Evolutionary conservation across 2,329 filamentous ascomycete genomes (phyloP).

Genomic region (Canariomyces notabilis): DNA sequence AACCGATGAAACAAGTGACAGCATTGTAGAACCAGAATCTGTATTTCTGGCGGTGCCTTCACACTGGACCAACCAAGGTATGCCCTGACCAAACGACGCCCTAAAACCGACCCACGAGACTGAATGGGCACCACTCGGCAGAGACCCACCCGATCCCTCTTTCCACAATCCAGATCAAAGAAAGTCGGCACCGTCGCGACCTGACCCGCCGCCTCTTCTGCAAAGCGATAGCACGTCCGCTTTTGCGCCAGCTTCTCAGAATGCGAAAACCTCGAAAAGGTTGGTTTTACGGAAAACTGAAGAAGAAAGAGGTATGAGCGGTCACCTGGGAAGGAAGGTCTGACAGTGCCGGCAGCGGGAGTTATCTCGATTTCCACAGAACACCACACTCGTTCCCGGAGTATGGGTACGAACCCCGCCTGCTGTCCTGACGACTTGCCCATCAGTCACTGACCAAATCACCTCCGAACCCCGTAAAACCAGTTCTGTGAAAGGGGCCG

Average conservation of each 20-base stretch:
- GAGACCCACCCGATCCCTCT: constrained; percentile 14
- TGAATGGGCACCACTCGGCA: constrained; percentile 2
- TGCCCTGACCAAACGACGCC: not conserved
- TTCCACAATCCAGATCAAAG: constrained; percentile 3
- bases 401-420: constrained; percentile 21
- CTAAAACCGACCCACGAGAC: constrained; percentile 1
- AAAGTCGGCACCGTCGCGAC: constrained; percentile 4
- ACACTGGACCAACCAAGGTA: constrained; percentile 8
- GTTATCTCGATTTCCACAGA: constrained; percentile 16
- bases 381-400: constrained; percentile 22
- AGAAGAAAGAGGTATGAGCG: too few species aligned
- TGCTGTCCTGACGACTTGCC: not conserved
- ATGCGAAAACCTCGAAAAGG: constrained; percentile 19
- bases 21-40: too few species aligned
- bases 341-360: constrained; percentile 7
- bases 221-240: not conserved
- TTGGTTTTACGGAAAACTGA: constrained; percentile 4
- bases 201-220: not conserved
- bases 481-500: constrained; percentile 19
- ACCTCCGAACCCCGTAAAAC: not conserved
- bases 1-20: too few species aligned
- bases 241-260: constrained; percentile 8
- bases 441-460: constrained; percentile 7
- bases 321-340: too few species aligned
- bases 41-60: not conserved